Evolutionary conservation across 1,284 basidiomycete species (phyloP).

Genomic region (Moniliophthora roreri): DNA sequence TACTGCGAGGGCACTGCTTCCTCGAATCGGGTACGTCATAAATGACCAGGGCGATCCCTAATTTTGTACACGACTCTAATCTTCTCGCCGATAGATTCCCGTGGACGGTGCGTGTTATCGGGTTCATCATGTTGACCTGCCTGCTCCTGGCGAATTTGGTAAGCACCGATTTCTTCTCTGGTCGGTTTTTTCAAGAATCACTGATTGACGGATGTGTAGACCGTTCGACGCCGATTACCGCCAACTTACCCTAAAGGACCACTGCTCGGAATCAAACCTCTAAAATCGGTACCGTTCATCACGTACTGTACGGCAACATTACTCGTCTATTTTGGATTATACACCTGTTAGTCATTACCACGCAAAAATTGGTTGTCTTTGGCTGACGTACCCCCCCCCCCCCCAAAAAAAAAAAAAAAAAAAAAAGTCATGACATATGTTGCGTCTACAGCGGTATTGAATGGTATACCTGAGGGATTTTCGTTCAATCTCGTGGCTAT

Average conservation of each 20-base stretch:
- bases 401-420: no score
- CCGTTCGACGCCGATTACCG: neutral
- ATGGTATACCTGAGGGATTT: neutral
- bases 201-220: neutral
- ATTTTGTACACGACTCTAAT: neutral
- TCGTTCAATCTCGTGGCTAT: neutral
- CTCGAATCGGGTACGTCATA: neutral
- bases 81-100: neutral
- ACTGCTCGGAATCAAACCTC: neutral
- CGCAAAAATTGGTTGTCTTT: no score
- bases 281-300: neutral
- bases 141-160: neutral
- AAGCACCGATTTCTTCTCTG: neutral
- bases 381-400: no score
- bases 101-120: constrained; percentile 2
- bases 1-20: neutral
- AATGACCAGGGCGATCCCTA: no score
- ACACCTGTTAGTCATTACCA: no score
- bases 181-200: neutral
- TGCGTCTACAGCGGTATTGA: neutral
- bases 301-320: neutral
- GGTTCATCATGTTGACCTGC: neutral
- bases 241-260: neutral
- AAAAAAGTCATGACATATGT: neutral
- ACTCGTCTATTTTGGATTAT: neutral